Evolutionary conservation across 176 grass and related monocot species (phyloP).

Genomic region (Lolium perenne): DNA sequence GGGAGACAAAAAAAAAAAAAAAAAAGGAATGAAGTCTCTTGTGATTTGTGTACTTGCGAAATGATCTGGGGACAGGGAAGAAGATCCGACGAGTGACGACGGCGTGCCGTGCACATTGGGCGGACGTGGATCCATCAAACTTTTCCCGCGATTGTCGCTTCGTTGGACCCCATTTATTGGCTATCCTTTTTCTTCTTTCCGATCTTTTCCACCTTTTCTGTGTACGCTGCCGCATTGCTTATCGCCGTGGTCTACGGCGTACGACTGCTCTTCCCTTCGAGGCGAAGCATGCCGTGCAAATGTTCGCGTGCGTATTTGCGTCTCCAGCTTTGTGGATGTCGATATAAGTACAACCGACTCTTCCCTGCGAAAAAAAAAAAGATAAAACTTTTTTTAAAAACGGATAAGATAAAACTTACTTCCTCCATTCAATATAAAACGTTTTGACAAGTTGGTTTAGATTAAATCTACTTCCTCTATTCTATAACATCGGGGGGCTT

Average conservation of each 20-base stretch:
- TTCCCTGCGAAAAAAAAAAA: too few species aligned
- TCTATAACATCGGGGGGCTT: too few species aligned
- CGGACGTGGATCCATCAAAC: slow-evolving; percentile 43
- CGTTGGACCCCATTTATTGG: slow-evolving; percentile 22
- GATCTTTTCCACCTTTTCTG: background rate
- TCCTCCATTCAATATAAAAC: too few species aligned
- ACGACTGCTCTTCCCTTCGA: background rate
- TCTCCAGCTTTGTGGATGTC: too few species aligned
- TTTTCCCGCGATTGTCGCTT: background rate
- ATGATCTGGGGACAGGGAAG: background rate
- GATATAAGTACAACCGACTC: too few species aligned
- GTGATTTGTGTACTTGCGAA: background rate
- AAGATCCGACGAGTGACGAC: slow-evolving; percentile 5
- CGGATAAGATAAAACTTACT: too few species aligned
- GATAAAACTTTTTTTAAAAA: too few species aligned
- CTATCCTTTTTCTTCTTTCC: background rate
- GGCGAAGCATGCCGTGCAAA: slow-evolving; percentile 4
- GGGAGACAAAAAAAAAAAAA: background rate
- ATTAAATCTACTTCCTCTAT: too few species aligned
- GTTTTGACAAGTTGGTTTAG: too few species aligned
- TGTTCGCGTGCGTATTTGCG: background rate
- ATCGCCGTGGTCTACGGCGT: background rate
- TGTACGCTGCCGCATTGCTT: background rate
- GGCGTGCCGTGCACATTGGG: slow-evolving; percentile 36
- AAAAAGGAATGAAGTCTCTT: background rate